phyloP scores from a whole-genome alignment of 352 stramenopile genomes.

The Globisporangium radiosum region DNA sequence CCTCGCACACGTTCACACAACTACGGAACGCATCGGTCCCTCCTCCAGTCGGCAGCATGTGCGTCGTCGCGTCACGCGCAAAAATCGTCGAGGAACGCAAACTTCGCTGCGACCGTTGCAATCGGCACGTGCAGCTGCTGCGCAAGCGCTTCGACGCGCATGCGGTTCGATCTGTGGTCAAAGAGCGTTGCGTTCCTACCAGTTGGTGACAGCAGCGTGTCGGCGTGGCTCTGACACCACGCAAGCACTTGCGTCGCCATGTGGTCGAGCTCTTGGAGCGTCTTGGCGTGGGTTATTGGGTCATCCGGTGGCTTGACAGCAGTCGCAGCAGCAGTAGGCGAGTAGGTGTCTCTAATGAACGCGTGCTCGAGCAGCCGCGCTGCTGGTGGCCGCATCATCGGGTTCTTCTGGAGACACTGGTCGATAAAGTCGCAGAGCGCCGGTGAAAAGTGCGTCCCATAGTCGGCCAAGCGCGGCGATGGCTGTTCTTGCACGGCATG shows the following conservation, averaged over 20 bases:
- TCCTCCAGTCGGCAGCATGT: neutral
- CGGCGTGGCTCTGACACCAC: conserved; percentile 49
- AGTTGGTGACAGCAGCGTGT: conserved; percentile 27
- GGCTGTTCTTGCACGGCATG: conserved; percentile 77
- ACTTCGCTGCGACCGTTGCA: conserved; percentile 42
- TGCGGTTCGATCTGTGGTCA: conserved; percentile 15
- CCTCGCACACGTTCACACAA: neutral
- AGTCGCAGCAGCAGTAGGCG: neutral
- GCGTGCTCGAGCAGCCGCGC: conserved; percentile 50
- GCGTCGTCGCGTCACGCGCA: conserved; percentile 8
- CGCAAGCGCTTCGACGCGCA: conserved; percentile 36
- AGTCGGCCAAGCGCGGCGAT: conserved; percentile 57
- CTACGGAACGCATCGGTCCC: no score
- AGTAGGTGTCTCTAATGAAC: conserved; percentile 64
- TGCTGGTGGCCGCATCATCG: conserved; percentile 46
- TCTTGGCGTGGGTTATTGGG: conserved; percentile 2
- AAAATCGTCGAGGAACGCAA: conserved; percentile 46
- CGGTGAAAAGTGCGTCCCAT: conserved; percentile 52
- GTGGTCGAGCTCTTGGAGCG: conserved; percentile 28
- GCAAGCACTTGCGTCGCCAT: conserved; percentile 42
- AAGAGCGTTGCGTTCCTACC: conserved; percentile 10
- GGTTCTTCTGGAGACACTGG: conserved; percentile 76
- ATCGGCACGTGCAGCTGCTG: conserved; percentile 44
- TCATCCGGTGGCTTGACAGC: no score
- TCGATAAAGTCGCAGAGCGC: conserved; percentile 76